A percentile compares a stretch with the other conserved stretches of the same genome.
phyloP scores from a whole-genome alignment of 805 yeast genomes.

The Barnettozyma sp. region DNA sequence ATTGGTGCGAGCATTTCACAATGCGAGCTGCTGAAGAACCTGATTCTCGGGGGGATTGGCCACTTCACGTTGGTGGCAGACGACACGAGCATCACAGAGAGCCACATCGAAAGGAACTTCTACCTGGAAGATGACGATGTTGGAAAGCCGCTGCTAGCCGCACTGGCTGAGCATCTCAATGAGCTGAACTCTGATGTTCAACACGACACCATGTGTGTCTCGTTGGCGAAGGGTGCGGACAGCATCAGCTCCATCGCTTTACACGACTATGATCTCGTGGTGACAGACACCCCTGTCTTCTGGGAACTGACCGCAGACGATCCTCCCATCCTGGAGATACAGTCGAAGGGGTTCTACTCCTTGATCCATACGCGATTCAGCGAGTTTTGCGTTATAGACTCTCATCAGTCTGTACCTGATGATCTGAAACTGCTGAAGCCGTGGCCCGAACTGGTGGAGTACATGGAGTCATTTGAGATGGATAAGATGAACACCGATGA shows the following conservation, averaged over 20 bases:
- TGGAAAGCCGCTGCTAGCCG: conserved; percentile 35
- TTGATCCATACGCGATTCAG: conserved; percentile 30
- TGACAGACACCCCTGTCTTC: conserved; percentile 33
- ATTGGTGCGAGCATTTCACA: conserved; percentile 7
- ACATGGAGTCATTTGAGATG: conserved; percentile 45
- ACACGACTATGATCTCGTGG: conserved; percentile 43
- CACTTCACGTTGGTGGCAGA: conserved; percentile 52
- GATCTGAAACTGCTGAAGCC: conserved; percentile 65
- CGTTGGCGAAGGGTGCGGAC: no score
- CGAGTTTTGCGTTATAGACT: conserved; percentile 45
- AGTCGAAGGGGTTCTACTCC: conserved; percentile 62
- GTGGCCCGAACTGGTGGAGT: conserved; percentile 60
- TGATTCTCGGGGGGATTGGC: conserved; percentile 73
- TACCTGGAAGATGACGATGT: conserved; percentile 43
- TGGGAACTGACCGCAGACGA: conserved; percentile 29
- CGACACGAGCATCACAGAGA: conserved; percentile 29
- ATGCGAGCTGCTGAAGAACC: conserved; percentile 66
- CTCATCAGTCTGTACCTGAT: conserved; percentile 57
- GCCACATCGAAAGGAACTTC: conserved; percentile 54
- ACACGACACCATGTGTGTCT: no score
- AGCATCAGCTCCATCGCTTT: no score
- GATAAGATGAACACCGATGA: conserved; percentile 32
- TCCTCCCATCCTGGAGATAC: conserved; percentile 48
- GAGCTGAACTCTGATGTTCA: conserved; percentile 58
- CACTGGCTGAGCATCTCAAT: conserved; percentile 34